phyloP scores from a whole-genome alignment of 2,329 filamentous ascomycete genomes.

The Ophiostoma populinum region DNA sequence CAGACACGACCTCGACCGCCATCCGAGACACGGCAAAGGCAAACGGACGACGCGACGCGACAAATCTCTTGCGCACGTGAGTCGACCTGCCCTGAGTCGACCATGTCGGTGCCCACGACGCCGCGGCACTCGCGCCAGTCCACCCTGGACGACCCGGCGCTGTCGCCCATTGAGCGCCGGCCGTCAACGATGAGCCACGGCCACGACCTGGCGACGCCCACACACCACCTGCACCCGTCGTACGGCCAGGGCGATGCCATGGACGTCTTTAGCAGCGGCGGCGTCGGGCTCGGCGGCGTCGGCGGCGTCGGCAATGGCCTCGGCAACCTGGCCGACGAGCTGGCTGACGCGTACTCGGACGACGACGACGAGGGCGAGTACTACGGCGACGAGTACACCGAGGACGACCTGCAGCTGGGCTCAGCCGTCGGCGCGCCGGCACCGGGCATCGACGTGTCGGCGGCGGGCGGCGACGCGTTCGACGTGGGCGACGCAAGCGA shows the following conservation, averaged over 20 bases:
- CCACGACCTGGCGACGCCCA: constrained; percentile 30
- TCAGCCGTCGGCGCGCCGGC: constrained; percentile 1
- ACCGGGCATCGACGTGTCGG: constrained; percentile 21
- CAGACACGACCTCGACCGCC: too few relatives aligned
- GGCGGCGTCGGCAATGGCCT: constrained; percentile 2
- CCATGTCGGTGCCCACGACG: constrained; percentile 28
- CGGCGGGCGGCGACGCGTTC: constrained; percentile 13
- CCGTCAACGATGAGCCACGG: constrained; percentile 26
- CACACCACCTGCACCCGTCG: constrained; percentile 23
- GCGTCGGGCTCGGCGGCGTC: too few relatives aligned
- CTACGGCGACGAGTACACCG: constrained; percentile 23
- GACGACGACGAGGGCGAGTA: constrained; percentile 39
- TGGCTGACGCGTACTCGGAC: constrained; percentile 55
- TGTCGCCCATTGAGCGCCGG: constrained; percentile 27
- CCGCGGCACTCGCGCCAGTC: constrained; percentile 42
- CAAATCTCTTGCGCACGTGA: too few relatives aligned
- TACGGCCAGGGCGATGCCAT: constrained; percentile 24
- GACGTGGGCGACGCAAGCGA: background rate
- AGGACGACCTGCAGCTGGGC: background rate
- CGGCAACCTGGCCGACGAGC: constrained; percentile 65
- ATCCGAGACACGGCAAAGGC: too few relatives aligned
- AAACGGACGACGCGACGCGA: background rate
- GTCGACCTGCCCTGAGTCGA: too few relatives aligned
- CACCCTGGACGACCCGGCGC: constrained; percentile 31
- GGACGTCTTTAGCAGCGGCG: constrained; percentile 19